Conservation (phyloP, 306 rosid genomes). For the Dryas alaskensis region DNA sequence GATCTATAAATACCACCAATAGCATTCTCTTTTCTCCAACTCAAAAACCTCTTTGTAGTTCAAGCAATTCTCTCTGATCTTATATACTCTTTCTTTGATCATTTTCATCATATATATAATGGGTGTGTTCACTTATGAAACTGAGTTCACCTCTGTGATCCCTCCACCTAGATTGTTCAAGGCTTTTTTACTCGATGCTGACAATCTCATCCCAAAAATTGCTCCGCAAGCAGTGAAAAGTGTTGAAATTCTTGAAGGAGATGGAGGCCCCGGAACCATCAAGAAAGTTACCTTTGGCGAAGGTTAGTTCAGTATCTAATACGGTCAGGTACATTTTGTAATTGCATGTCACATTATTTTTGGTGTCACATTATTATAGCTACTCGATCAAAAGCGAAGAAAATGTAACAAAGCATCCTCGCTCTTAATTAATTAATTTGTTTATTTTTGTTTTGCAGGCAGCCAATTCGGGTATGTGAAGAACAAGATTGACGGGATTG, state of each 20-base stretch:
- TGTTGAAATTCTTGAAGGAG: conserved; percentile 39
- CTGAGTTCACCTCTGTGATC: conserved; percentile 21
- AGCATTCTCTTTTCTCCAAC: conserved; percentile 6
- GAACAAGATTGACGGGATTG: conserved; percentile 38
- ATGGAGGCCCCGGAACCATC: conserved; percentile 54
- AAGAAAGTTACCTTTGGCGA: conserved; percentile 42
- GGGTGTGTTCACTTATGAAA: conserved; percentile 40
- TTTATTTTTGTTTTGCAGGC: conserved; percentile 23
- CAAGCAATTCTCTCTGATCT: neutral
- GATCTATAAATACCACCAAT: conserved; percentile 6
- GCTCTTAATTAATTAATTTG: neutral
- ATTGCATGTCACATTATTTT: too few relatives aligned
- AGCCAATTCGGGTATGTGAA: conserved; percentile 15
- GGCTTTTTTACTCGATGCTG: conserved; percentile 38
- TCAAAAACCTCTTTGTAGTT: neutral
- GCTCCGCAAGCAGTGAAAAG: conserved; percentile 30
- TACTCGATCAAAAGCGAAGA: too few relatives aligned
- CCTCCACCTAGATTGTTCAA: conserved; percentile 37
- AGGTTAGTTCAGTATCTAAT: conserved; percentile 19
- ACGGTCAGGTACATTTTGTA: too few relatives aligned
- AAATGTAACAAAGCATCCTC: too few relatives aligned
- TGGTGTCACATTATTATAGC: too few relatives aligned
- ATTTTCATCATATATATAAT: conserved; percentile 18
- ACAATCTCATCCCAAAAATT: conserved; percentile 37
- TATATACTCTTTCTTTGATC: neutral